phyloP scores from a whole-genome alignment of 116 monocot species.

The Phalaenopsis hybrid region DNA sequence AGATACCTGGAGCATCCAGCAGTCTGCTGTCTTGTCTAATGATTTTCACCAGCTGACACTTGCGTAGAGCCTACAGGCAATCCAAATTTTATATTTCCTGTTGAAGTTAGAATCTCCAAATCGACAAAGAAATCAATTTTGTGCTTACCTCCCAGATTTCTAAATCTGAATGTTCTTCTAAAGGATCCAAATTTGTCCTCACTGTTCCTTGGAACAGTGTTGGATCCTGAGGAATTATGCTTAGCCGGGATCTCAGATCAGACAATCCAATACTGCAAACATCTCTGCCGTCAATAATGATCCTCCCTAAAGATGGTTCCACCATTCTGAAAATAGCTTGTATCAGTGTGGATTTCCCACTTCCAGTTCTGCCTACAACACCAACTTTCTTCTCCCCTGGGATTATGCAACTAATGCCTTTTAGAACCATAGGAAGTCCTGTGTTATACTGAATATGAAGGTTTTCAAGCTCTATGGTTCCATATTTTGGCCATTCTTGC shows the following conservation, averaged over 20 bases:
- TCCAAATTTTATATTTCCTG: not conserved
- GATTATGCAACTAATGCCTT: slow-evolving; percentile 61
- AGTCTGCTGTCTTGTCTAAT: slow-evolving; percentile 46
- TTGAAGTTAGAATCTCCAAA: slow-evolving; percentile 1
- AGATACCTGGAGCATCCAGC: slow-evolving; percentile 75
- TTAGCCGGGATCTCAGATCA: slow-evolving; percentile 68
- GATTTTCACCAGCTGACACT: slow-evolving; percentile 52
- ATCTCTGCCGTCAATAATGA: slow-evolving; percentile 63
- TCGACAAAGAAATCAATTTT: not conserved
- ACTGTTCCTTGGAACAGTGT: slow-evolving; percentile 74
- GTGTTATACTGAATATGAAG: slow-evolving; percentile 50
- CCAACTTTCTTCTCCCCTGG: slow-evolving; percentile 68
- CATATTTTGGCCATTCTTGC: slow-evolving; percentile 51
- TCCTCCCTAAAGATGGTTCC: slow-evolving; percentile 62
- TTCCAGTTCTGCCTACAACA: slow-evolving; percentile 79
- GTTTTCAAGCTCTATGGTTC: slow-evolving; percentile 48
- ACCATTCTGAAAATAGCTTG: slow-evolving; percentile 79
- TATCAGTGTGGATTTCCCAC: slow-evolving; percentile 86
- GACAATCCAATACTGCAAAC: slow-evolving; percentile 65
- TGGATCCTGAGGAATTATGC: slow-evolving; percentile 94
- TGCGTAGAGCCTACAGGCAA: slow-evolving; percentile 41
- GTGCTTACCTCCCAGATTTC: slow-evolving; percentile 79
- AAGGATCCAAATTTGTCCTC: slow-evolving; percentile 75
- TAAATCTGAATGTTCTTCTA: slow-evolving; percentile 54
- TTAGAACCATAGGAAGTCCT: slow-evolving; percentile 56